Evolutionary conservation across 495 filamentous ascomycete genomes (phyloP), one percentile per base, ranked within the genome.

Genomic region (Hypoxylon perforatum): DNA sequence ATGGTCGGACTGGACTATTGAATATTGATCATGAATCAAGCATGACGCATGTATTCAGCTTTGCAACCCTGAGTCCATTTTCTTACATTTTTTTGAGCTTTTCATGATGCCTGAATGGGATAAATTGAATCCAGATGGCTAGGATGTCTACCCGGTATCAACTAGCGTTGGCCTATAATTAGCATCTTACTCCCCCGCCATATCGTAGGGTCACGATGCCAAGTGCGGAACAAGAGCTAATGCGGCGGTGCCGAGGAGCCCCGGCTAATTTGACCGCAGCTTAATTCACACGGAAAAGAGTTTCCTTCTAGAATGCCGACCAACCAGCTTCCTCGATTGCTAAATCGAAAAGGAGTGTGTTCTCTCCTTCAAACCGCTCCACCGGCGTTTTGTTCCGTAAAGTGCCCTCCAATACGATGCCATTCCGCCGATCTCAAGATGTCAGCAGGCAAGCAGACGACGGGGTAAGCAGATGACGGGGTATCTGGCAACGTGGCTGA

Each of bases 241-340:
- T 65, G 46, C 56, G 53, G 46, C 55, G 42, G 25, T 57, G 50
- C 56, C 56, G 42, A 56, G 55, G 21, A 4, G 42, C n/a, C 25
- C 56, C 66, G 66, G 66, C 25, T 69, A 69, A 69, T 69, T 57
- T 53, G 56, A 46, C 56, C 22, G 7, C 61, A 57, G 45, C 38
- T 61, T 30, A 48, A 52, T 57, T 49, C 47, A 35, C 10, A 39
- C 9, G 22, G 21, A 6, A 38, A 38, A 38, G n/a, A n/a, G n/a
- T 6, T 19, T 22, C 11, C 25, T 63, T 69, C 61, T 57, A 61
- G 55, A 61, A 64, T 21, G 42, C 49, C 45, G 41, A 17, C 60
- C 50, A 52, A 61, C 36, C 38, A 57, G 3, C 25, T 35, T 38
- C 12, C 50, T 57, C 15, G 10, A 51, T 22, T 14, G 53, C 45